Evolutionary conservation across 129 eudicot species (phyloP).

Genomic region (Centaurea solstitialis): DNA sequence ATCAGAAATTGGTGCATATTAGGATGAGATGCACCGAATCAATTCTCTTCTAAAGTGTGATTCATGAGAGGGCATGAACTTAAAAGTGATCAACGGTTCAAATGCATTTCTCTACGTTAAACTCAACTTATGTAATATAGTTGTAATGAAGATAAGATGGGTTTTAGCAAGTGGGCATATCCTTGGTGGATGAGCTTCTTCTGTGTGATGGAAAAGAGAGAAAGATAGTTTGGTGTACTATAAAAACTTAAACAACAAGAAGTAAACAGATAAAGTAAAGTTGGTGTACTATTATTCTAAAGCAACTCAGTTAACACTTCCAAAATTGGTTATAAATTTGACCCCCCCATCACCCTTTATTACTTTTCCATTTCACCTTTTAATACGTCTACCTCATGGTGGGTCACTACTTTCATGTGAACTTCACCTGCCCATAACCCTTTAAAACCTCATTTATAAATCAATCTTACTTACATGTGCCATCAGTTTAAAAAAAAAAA

Average conservation of each 20-base stretch:
- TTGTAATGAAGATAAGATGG: neutral
- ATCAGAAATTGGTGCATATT: no score
- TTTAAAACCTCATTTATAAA: neutral
- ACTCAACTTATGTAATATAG: neutral
- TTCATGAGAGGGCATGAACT: no score
- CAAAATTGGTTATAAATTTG: constrained; percentile 18
- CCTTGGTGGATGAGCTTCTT: neutral
- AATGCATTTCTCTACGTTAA: no score
- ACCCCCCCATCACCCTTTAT: constrained; percentile 30
- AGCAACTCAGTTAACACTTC: constrained; percentile 33
- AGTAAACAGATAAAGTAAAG: constrained; percentile 22
- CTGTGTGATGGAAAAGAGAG: constrained; percentile 12
- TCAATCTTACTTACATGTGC: neutral
- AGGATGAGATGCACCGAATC: no score
- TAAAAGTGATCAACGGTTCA: no score
- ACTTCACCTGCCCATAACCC: constrained; percentile 33
- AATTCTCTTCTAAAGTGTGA: no score
- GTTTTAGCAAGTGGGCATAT: neutral
- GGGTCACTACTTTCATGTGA: constrained; percentile 41
- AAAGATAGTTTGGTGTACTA: neutral
- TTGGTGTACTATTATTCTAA: constrained; percentile 24
- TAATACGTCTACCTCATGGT: constrained; percentile 28
- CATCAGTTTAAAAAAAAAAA: no score
- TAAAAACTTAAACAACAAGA: neutral
- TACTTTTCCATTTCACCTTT: constrained; percentile 20